Percentiles rank a stretch among this genome's conserved stretches.
Conservation (phyloP, 306 rosid genomes). For the Delonix regia region DNA sequence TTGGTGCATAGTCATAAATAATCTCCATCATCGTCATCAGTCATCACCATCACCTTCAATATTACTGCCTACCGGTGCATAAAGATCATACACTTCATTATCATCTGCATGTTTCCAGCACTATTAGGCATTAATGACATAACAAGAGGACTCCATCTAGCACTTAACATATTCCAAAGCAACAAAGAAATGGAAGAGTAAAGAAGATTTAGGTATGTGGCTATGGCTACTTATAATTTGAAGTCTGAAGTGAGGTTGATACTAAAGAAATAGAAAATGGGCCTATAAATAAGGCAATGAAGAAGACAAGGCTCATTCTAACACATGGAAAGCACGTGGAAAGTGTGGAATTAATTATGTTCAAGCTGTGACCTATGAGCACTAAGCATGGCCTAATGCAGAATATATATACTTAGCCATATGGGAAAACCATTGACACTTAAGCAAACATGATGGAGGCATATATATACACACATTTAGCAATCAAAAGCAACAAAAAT, state of each 20-base stretch:
- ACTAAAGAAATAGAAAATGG: background rate
- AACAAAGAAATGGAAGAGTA: background rate
- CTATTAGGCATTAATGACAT: background rate
- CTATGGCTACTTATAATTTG: too few relatives aligned
- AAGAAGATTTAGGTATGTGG: background rate
- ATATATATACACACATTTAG: too few relatives aligned
- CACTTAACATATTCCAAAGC: too few relatives aligned
- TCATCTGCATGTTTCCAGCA: background rate
- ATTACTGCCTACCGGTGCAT: background rate
- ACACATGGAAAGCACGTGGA: constrained; percentile 35
- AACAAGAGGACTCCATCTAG: background rate
- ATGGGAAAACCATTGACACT: constrained; percentile 25
- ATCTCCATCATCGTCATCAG: background rate
- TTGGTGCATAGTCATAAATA: background rate
- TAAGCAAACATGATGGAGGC: constrained; percentile 29
- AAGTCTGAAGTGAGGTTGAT: background rate
- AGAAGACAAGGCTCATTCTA: background rate
- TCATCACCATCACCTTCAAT: background rate
- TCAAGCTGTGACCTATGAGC: background rate
- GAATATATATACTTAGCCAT: background rate
- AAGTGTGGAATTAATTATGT: constrained; percentile 25
- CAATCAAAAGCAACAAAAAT: too few relatives aligned
- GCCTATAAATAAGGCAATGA: background rate
- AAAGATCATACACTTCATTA: too few relatives aligned
- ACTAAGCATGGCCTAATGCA: background rate